phyloP scores from a whole-genome alignment of 768 basidiomycete species.

The Macrolepiota dolichaula region DNA sequence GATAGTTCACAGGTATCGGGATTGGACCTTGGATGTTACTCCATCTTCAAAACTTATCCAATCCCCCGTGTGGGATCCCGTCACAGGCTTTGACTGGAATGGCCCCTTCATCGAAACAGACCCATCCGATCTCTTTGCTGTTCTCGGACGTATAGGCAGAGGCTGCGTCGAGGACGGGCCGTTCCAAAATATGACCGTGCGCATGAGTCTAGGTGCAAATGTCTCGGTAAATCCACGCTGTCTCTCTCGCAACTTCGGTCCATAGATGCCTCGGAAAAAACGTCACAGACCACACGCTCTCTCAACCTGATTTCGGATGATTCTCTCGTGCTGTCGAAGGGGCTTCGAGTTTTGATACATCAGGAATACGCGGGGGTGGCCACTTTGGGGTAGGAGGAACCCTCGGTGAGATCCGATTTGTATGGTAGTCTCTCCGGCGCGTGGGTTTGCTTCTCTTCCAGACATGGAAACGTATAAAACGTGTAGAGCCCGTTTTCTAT shows the following conservation, averaged over 20 bases:
- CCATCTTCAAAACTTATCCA: neutral
- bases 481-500: neutral
- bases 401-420: neutral
- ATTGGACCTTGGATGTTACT: neutral
- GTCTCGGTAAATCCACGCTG: slow-evolving; percentile 17
- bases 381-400: neutral
- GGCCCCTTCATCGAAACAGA: neutral
- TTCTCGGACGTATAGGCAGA: neutral
- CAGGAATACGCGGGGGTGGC: neutral
- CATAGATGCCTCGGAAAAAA: slow-evolving; percentile 15
- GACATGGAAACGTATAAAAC: neutral
- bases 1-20: neutral
- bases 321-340: slow-evolving; percentile 18
- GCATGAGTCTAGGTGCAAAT: neutral
- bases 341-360: slow-evolving; percentile 3
- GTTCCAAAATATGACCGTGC: neutral
- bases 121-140: neutral
- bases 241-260: slow-evolving; percentile 17
- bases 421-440: neutral
- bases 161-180: neutral
- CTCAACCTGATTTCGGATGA: slow-evolving; percentile 16
- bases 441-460: neutral
- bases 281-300: slow-evolving; percentile 12
- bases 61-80: neutral
- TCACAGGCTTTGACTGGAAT: neutral